A percentile compares a stretch with the other conserved stretches of the same genome.
Evolutionary conservation across 192 early-diverging fungal species (phyloP).

Genomic region (Backusella tarrabulga): DNA sequence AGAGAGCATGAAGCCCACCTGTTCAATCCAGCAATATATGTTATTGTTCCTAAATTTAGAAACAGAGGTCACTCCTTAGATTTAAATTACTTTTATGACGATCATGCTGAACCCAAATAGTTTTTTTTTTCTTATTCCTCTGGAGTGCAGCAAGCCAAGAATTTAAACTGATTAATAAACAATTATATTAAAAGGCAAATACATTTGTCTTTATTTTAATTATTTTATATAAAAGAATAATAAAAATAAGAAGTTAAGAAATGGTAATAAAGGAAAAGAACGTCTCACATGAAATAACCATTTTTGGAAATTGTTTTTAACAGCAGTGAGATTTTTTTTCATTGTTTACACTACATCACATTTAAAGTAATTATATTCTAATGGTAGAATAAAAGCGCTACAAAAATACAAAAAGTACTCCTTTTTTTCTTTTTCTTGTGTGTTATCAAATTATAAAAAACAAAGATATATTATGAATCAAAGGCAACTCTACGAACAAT

Average conservation of each 20-base stretch:
- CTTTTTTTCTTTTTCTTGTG: neutral
- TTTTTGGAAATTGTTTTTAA: conserved; percentile 2
- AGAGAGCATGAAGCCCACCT: neutral
- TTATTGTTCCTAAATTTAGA: neutral
- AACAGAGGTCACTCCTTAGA: neutral
- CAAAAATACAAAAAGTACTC: neutral
- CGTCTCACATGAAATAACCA: neutral
- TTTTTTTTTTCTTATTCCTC: neutral
- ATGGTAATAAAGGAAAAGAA: neutral
- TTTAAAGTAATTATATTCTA: neutral
- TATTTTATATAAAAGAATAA: neutral
- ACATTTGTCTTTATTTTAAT: neutral
- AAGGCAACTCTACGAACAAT: neutral
- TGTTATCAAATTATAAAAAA: neutral
- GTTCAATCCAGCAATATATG: neutral
- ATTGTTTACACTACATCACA: conserved; percentile 8
- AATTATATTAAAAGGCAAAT: neutral
- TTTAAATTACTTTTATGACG: neutral
- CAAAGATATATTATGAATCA: neutral
- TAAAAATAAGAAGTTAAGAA: neutral
- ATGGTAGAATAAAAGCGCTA: neutral
- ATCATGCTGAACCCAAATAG: neutral
- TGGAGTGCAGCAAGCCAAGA: neutral
- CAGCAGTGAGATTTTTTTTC: neutral
- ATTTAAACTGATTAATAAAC: neutral